Percentiles rank a stretch among this genome's conserved stretches.
Evolutionary conservation across 2,329 filamentous ascomycete species (phyloP).

Genomic region (Fusarium secorum): DNA sequence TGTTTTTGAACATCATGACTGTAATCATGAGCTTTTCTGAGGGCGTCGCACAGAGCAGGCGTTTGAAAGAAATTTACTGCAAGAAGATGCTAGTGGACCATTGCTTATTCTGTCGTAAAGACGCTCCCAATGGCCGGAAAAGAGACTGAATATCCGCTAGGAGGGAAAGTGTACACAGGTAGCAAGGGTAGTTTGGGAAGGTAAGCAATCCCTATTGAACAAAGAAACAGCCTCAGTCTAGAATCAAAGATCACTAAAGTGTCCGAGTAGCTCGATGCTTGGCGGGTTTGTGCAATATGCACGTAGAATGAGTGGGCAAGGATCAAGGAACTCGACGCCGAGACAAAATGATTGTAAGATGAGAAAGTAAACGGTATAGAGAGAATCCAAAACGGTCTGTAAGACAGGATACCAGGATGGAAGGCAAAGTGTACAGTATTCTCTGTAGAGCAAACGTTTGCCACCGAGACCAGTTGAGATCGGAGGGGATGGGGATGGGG

Average conservation of each 20-base stretch:
- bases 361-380: constrained; percentile 1
- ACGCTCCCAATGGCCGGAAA: neutral
- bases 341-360: neutral
- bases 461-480: constrained; percentile 15
- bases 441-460: constrained; percentile 7
- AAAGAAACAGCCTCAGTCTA: constrained; percentile 12
- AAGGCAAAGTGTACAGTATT: constrained; percentile 4
- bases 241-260: constrained; percentile 10
- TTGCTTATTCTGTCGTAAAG: constrained; percentile 25
- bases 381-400: constrained; percentile 12
- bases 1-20: constrained; percentile 30
- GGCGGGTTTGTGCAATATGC: constrained; percentile 9
- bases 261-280: constrained; percentile 4
- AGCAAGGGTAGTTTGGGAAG: constrained; percentile 11
- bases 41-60: constrained; percentile 4
- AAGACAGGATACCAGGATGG: constrained; percentile 11
- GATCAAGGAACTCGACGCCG: neutral
- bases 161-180: neutral
- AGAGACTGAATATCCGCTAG: neutral
- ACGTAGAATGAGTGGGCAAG: constrained; percentile 4
- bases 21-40: constrained; percentile 3
- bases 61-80: constrained; percentile 22
- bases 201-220: constrained; percentile 3
- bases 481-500: neutral
- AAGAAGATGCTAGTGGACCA: constrained; percentile 35